Conservation (phyloP, 495 filamentous ascomycete genomes). For the Hypoxylon rickii region DNA sequence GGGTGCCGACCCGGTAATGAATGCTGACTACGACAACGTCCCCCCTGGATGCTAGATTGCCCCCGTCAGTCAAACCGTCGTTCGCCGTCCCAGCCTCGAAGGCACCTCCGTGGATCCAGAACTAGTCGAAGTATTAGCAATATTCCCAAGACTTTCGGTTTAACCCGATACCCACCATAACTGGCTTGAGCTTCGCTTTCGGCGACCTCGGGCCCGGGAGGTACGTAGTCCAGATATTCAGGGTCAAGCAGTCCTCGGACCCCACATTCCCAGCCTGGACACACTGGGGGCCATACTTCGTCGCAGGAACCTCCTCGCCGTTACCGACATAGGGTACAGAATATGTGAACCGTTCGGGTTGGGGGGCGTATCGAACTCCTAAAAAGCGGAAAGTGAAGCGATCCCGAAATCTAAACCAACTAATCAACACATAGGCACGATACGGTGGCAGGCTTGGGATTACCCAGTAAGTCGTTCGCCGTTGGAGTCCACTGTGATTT, state of each 20-base stretch:
- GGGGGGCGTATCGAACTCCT: slow-evolving; percentile 47
- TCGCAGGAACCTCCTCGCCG: slow-evolving; percentile 41
- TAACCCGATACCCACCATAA: slow-evolving; percentile 52
- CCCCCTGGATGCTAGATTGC: slow-evolving; percentile 53
- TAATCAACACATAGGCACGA: not conserved
- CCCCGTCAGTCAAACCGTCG: slow-evolving; percentile 52
- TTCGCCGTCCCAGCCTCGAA: slow-evolving; percentile 47
- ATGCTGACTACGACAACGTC: slow-evolving; percentile 65
- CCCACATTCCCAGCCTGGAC: slow-evolving; percentile 44
- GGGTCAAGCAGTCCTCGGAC: slow-evolving; percentile 55
- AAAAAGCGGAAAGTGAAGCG: slow-evolving; percentile 56
- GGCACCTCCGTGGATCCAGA: slow-evolving; percentile 55
- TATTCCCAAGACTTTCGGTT: no score
- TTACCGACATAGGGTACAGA: slow-evolving; percentile 41
- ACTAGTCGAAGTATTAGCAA: slow-evolving; percentile 40
- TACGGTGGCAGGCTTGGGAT: not conserved
- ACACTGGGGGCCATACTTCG: slow-evolving; percentile 47
- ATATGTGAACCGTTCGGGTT: slow-evolving; percentile 48
- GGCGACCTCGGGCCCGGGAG: slow-evolving; percentile 45
- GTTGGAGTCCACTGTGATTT: slow-evolving; percentile 48
- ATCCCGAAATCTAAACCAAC: slow-evolving; percentile 49
- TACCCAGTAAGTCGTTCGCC: slow-evolving; percentile 51
- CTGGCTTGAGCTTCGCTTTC: slow-evolving; percentile 45
- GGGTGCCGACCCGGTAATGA: slow-evolving; percentile 66
- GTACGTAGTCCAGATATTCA: slow-evolving; percentile 60